Evolutionary conservation across 75 land plant genomes (phyloP), one percentile per base, ranked within the genome.

Genomic region (Selaginella tamariscina): DNA sequence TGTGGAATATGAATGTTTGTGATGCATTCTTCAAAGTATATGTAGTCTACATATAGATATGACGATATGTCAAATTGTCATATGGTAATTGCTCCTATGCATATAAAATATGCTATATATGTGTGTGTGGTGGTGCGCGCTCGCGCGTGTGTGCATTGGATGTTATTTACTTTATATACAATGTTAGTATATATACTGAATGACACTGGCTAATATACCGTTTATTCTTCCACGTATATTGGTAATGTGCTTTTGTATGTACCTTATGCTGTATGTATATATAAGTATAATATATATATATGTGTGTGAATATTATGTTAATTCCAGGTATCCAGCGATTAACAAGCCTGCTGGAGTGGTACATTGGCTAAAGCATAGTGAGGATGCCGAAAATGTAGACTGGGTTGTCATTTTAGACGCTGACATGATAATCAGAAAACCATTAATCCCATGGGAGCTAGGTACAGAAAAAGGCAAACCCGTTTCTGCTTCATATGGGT

Each of bases 351-450:
- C 97, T 54, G 97, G 90, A 22, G 71, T 92, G 39, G 81, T 84
- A 2, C 90, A 92, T 69, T 92, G 97, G 97, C 95, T 92, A 32
- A 68, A 86, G 65, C 72, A 89, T 59, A 88, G 94, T 64, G 68
- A 84, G 74, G 95, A 92, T 24, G 90, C 88, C 2, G 66, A 92
- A 32, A 86, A 86, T 72, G 95, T 88, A 31, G 97, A 92, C 55
- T 92, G 97, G 97, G 95, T 92, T 64, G 85, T 92, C 30, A 89
- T 92, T 68, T 72, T 92, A 31, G 97, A 92, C 74, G 97, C 97
- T 9, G 97, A 92, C 77, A 82, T 82, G 85, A 84, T 92, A 30
- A 84, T 89, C 13, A 62, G 97, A 65, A 81, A 82, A 22, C 90
- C 97, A 57, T 81, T 92, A 24, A 74, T 90, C 56, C 95, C 97